These are phyloP conservation scores for Pistacia vera DNA, from an alignment of 345 rosid species.

Conservation along the genomic window DNA sequence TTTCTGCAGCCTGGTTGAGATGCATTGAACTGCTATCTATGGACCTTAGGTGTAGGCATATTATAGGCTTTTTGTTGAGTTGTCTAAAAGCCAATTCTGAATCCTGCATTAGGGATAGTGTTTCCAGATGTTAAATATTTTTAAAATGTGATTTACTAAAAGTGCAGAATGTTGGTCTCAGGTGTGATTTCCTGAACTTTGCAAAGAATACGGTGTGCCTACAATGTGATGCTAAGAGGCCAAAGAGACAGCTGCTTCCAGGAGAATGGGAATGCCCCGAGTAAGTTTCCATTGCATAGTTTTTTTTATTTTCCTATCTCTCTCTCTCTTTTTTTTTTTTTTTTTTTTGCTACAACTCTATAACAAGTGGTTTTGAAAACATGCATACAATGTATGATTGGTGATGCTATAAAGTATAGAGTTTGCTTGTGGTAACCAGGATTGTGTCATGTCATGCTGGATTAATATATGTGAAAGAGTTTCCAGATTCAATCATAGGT, in stretches of 20 bases:
- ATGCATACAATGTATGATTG: constrained; percentile 5
- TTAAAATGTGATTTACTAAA: constrained; percentile 4
- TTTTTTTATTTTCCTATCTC: neutral
- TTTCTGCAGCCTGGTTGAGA: neutral
- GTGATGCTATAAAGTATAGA: neutral
- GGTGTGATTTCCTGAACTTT: constrained; percentile 98
- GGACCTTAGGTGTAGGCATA: neutral
- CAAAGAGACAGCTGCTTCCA: constrained; percentile 95
- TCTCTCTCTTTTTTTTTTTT: neutral
- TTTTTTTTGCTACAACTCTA: neutral
- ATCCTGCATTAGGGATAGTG: neutral
- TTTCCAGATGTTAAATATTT: constrained; percentile 3
- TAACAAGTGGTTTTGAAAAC: neutral
- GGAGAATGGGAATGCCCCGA: constrained; percentile 99
- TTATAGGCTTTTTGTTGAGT: neutral
- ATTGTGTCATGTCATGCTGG: neutral
- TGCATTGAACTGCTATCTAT: neutral
- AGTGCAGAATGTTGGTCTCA: constrained; percentile 32
- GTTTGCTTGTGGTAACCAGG: neutral
- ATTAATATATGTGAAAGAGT: neutral
- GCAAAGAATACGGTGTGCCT: constrained; percentile 93
- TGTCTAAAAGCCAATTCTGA: neutral
- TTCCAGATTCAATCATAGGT: neutral
- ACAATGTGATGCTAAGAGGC: constrained; percentile 97
- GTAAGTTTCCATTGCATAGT: constrained; percentile 52